Evolutionary conservation across 2,329 filamentous ascomycete species (phyloP), one percentile per base, ranked within the genome.

Genomic region (Aspergillus eucalypticola): DNA sequence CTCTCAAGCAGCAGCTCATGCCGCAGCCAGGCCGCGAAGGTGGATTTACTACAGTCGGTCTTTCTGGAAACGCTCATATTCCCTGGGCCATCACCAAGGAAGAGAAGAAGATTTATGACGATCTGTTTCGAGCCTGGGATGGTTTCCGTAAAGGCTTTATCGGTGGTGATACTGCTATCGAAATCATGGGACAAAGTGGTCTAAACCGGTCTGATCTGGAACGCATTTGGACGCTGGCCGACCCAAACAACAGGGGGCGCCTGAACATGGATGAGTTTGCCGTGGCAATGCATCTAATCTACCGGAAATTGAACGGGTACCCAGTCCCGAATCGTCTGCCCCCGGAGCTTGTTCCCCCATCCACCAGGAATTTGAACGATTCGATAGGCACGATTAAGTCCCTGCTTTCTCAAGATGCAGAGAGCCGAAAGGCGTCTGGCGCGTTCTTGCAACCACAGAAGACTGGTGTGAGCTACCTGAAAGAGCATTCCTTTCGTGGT

Each of bases 1-100:
- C 91, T 21, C 80, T 99, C 54, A 92, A 96, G 71, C 89, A 92
- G 59, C 90, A 92, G 63, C 95, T 99, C 88, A 98, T 99, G 94
- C 95, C 95, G 21, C 94, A 99, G 73, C 87, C 91, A 67, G 95
- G 95, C 48, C 90, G 95, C 38, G 95, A 98, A 76, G 90, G 90
- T 25, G 84, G 82, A 17, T 98, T 90, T 69, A 96, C 91, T 7
- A 94, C 93, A 1, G 87, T 89, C 60, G 94, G 94, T 5, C 83
- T 99, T 8, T 88, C 92, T 64, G 95, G 95, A 55, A 98, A 96
- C 78, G 95, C 95, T 0, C 94, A 92, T 7, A 94, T 99, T 71
- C 95, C 95, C 0, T 99, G 95, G 95, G 93, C 95, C 15, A 95
- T 99, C 61, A 99, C 95, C 4, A 99, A 99, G 76, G 93, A 97